phyloP scores from a whole-genome alignment of 2,329 filamentous ascomycete species.

The Penicillium occitanis region DNA sequence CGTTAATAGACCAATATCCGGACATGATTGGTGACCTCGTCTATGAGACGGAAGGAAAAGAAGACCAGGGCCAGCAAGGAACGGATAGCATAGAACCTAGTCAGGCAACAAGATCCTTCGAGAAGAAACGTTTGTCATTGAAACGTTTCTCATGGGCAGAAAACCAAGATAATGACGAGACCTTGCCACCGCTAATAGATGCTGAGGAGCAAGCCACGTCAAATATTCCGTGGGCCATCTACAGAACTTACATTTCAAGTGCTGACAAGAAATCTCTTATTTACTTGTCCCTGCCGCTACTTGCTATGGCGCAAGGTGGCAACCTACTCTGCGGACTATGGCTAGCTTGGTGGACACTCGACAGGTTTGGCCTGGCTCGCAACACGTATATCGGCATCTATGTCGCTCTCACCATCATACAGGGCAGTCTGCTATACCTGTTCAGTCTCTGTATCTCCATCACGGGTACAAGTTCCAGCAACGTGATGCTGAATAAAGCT shows the following conservation, averaged over 20 bases:
- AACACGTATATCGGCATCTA: constrained; percentile 65
- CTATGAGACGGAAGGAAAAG: not conserved
- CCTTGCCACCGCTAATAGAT: not conserved
- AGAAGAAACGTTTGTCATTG: not conserved
- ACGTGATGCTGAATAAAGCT: constrained; percentile 56
- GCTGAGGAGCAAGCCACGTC: not conserved
- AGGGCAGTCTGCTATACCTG: constrained; percentile 61
- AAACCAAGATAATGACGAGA: not conserved
- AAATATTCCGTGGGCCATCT: constrained; percentile 2
- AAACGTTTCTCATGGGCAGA: not conserved
- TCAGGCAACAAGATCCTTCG: not conserved
- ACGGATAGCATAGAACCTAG: not conserved
- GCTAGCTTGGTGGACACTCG: constrained; percentile 7
- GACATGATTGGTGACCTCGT: constrained; percentile 3
- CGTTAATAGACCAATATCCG: constrained; percentile 5
- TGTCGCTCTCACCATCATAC: constrained; percentile 58
- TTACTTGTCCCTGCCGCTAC: not conserved
- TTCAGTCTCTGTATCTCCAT: constrained; percentile 49
- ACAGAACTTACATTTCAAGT: constrained; percentile 2
- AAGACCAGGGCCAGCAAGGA: not conserved
- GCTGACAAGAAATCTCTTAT: not conserved
- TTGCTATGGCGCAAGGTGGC: not conserved
- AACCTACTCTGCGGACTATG: constrained; percentile 5
- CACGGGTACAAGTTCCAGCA: not conserved
- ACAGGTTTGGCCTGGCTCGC: not conserved